These are phyloP conservation scores for Inosperma sp. DNA, from an alignment of 768 basidiomycete genomes.

Conservation along the genomic window DNA sequence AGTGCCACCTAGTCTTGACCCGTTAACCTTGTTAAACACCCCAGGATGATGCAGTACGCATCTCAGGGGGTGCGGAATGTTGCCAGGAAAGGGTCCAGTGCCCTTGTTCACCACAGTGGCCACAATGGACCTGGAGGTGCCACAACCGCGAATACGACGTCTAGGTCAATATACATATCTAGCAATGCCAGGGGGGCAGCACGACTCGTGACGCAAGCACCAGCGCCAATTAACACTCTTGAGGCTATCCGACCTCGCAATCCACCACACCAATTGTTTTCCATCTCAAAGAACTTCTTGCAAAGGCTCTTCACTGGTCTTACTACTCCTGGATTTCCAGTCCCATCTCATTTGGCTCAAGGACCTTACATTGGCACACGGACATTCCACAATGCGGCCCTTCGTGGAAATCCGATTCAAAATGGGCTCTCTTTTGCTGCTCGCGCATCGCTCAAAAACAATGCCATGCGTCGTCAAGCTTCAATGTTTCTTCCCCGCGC, in stretches of 20 bases:
- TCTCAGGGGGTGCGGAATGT: conserved; percentile 41
- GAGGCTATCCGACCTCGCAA: conserved; percentile 21
- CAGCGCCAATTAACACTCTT: conserved; percentile 8
- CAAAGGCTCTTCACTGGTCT: conserved; percentile 53
- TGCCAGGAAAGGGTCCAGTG: conserved; percentile 37
- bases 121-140: conserved; percentile 24
- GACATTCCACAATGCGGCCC: conserved; percentile 25
- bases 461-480: conserved; percentile 39
- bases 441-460: conserved; percentile 42
- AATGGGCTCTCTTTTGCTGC: conserved; percentile 54
- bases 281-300: conserved; percentile 51
- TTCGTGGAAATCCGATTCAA: conserved; percentile 39
- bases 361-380: conserved; percentile 28
- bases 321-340: conserved; percentile 49
- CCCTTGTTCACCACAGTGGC: conserved; percentile 27
- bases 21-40: conserved; percentile 10
- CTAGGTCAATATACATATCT: conserved; percentile 45
- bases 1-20: neutral
- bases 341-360: conserved; percentile 25
- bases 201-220: conserved; percentile 9
- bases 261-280: conserved; percentile 43
- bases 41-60: conserved; percentile 42
- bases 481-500: conserved; percentile 54
- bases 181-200: conserved; percentile 33
- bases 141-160: conserved; percentile 21